These are phyloP conservation scores for Centrapalus pauciflorus DNA, from an alignment of 129 eudicot genomes.

Conservation along the genomic window DNA sequence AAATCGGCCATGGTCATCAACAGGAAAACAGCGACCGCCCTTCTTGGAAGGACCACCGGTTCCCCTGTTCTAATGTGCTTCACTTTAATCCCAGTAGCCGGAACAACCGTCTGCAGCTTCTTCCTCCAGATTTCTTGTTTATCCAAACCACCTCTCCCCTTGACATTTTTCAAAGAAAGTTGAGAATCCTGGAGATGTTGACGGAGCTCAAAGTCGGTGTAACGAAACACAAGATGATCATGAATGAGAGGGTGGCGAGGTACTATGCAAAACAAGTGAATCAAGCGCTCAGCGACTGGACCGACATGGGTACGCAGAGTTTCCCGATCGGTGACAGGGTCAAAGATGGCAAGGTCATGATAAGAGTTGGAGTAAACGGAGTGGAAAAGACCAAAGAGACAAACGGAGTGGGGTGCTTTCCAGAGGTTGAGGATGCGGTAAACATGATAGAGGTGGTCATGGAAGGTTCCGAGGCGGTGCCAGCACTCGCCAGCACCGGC, in stretches of 20 bases:
- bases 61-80: constrained; percentile 76
- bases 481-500: constrained; percentile 97
- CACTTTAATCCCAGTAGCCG: constrained; percentile 50
- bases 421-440: constrained; percentile 83
- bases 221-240: constrained; percentile 59
- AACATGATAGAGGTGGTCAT: constrained; percentile 65
- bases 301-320: constrained; percentile 68
- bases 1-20: constrained; percentile 95
- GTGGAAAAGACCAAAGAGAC: constrained; percentile 85
- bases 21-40: constrained; percentile 62
- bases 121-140: constrained; percentile 62
- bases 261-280: constrained; percentile 77
- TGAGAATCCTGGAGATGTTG: constrained; percentile 57
- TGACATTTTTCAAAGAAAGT: constrained; percentile 19
- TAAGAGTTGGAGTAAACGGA: constrained; percentile 96
- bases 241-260: constrained; percentile 84
- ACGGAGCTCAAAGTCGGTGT: constrained; percentile 50
- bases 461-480: constrained; percentile 92
- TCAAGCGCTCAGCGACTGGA: constrained; percentile 53
- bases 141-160: constrained; percentile 20
- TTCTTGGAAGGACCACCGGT: constrained; percentile 48
- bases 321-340: constrained; percentile 72
- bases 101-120: constrained; percentile 52
- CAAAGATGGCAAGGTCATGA: constrained; percentile 87
- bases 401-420: constrained; percentile 63